phyloP scores from a whole-genome alignment of 208 protist genomes.

The Novymonas esmeraldas region DNA sequence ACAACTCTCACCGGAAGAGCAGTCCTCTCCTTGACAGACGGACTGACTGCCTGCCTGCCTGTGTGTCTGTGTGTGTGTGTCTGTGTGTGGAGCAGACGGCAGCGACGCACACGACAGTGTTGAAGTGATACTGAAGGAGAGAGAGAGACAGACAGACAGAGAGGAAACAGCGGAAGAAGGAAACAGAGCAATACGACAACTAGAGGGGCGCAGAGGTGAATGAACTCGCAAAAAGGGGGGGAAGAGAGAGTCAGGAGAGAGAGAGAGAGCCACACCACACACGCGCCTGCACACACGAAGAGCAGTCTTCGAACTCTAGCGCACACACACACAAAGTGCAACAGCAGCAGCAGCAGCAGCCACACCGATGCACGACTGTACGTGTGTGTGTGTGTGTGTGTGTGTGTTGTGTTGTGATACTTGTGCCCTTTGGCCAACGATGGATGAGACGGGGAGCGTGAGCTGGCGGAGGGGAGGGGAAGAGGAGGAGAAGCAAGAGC shows the following conservation, averaged over 20 bases:
- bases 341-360: not conserved
- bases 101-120: not conserved
- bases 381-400: too few species aligned
- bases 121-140: not conserved
- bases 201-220: not conserved
- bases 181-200: too few species aligned
- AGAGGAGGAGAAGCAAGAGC: not conserved
- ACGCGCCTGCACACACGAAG: not conserved
- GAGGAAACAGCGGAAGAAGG: not conserved
- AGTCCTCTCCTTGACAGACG: too few species aligned
- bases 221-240: not conserved
- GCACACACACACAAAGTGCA: not conserved
- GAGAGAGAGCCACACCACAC: not conserved
- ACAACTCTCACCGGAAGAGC: too few species aligned
- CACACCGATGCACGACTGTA: not conserved
- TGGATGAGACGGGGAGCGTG: too few species aligned
- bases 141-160: not conserved
- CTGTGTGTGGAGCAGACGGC: not conserved
- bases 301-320: not conserved
- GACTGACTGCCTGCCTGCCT: too few species aligned
- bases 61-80: constrained; percentile 8
- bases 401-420: too few species aligned
- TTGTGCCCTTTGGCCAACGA: too few species aligned
- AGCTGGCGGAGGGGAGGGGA: not conserved
- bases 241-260: not conserved